Conservation (phyloP, 2,329 filamentous ascomycete genomes). For the Eutypella sp. region DNA sequence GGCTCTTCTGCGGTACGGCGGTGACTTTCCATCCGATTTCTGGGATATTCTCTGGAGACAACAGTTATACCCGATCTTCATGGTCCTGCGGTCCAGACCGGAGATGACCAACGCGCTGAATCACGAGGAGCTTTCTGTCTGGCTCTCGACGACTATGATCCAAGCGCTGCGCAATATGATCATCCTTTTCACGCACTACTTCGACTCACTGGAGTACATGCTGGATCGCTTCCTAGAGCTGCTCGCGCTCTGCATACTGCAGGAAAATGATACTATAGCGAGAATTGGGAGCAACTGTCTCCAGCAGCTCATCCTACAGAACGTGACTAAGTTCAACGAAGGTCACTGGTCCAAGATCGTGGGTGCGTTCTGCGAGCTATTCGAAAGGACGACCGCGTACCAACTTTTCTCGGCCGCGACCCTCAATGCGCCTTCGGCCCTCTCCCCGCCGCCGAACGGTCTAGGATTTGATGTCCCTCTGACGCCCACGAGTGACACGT, state of each 20-base stretch:
- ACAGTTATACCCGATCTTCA: slow-evolving; percentile 95
- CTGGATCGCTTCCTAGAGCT: slow-evolving; percentile 94
- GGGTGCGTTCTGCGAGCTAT: slow-evolving; percentile 90
- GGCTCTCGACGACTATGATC: slow-evolving; percentile 99
- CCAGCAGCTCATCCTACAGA: slow-evolving; percentile 93
- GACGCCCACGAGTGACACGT: slow-evolving; percentile 33
- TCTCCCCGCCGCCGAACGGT: slow-evolving; percentile 49
- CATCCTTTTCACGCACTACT: slow-evolving; percentile 97
- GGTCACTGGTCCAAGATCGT: slow-evolving; percentile 95
- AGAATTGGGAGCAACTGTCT: slow-evolving; percentile 97
- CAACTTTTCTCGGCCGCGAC: slow-evolving; percentile 86
- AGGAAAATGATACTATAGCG: slow-evolving; percentile 98
- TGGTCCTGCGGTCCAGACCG: slow-evolving; percentile 91
- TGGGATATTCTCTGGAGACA: slow-evolving; percentile 99
- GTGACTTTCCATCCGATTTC: slow-evolving; percentile 87
- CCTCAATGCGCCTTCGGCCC: slow-evolving; percentile 46
- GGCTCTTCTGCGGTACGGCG: slow-evolving; percentile 81
- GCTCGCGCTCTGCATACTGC: slow-evolving; percentile 91
- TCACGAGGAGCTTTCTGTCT: slow-evolving; percentile 95
- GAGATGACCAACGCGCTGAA: slow-evolving; percentile 95
- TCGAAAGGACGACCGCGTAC: slow-evolving; percentile 89
- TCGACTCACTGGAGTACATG: slow-evolving; percentile 95
- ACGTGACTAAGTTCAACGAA: slow-evolving; percentile 83
- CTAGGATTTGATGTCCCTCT: slow-evolving; percentile 44
- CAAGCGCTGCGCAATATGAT: slow-evolving; percentile 98